A percentile compares a stretch with the other conserved stretches of the same genome.
Evolutionary conservation across 371 early-diverging fungal genomes (phyloP).

Genomic region (Mucor saturninus): DNA sequence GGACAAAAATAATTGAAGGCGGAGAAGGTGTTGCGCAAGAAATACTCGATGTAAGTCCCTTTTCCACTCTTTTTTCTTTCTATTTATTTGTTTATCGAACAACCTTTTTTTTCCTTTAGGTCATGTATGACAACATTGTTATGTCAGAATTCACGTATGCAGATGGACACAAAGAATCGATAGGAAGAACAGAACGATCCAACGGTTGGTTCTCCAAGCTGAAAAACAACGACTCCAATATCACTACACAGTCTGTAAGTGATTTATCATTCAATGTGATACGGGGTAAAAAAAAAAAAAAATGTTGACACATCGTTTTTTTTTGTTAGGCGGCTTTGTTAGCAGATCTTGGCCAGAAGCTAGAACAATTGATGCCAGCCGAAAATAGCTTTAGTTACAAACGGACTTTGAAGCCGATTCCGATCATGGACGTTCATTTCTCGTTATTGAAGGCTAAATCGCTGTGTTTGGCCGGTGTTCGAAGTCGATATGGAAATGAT

Average conservation of each 20-base stretch:
- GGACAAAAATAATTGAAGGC: constrained; percentile 70
- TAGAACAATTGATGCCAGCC: constrained; percentile 48
- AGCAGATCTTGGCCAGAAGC: constrained; percentile 38
- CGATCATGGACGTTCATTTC: constrained; percentile 38
- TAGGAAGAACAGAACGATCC: constrained; percentile 20
- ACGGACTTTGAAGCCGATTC: constrained; percentile 33
- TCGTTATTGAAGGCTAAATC: constrained; percentile 47
- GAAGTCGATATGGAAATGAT: constrained; percentile 32
- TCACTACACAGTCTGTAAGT: constrained; percentile 21
- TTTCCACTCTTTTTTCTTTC: not conserved
- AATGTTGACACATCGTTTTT: not conserved
- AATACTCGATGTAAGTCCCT: constrained; percentile 65
- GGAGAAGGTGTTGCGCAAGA: constrained; percentile 72
- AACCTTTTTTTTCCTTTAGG: constrained; percentile 30
- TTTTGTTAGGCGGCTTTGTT: constrained; percentile 20
- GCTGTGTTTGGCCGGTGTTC: constrained; percentile 49
- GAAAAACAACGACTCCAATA: constrained; percentile 15
- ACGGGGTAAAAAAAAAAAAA: too few species aligned
- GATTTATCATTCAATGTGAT: not conserved
- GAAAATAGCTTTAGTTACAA: constrained; percentile 46
- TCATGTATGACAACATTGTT: constrained; percentile 81
- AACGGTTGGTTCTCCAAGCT: constrained; percentile 45
- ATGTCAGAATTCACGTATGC: constrained; percentile 59
- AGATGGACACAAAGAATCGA: constrained; percentile 49
- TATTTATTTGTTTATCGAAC: not conserved